Percentiles rank a stretch among this genome's conserved stretches.
phyloP scores from a whole-genome alignment of 768 basidiomycete genomes.

The Mycena maculata region DNA sequence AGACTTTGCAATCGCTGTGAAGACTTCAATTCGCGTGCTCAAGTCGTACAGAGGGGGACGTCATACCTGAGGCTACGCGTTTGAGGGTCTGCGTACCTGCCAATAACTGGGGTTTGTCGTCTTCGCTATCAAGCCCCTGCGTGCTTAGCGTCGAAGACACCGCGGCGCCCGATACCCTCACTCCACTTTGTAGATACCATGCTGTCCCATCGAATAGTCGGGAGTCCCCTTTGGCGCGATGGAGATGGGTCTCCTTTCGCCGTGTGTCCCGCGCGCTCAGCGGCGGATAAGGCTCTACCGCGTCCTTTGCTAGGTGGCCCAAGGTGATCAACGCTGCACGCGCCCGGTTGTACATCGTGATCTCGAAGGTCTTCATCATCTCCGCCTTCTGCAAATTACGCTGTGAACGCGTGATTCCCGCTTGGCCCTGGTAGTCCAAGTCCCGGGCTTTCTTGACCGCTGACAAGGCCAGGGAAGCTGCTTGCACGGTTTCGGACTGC shows the following conservation, averaged over 20 bases:
- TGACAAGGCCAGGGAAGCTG: slow-evolving; percentile 17
- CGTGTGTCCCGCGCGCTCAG: slow-evolving; percentile 15
- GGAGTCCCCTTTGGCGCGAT: slow-evolving; percentile 27
- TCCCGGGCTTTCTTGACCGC: too few relatives aligned
- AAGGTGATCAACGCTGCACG: slow-evolving; percentile 7
- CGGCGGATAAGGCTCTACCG: slow-evolving; percentile 12
- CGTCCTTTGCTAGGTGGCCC: slow-evolving; percentile 14
- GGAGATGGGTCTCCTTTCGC: slow-evolving; percentile 28
- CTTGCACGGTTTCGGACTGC: background rate
- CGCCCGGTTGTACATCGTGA: too few relatives aligned
- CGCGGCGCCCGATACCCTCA: background rate
- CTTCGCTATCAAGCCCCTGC: background rate
- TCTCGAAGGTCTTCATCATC: slow-evolving; percentile 19
- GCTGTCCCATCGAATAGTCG: slow-evolving; percentile 26
- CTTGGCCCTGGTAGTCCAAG: too few relatives aligned
- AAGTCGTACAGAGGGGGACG: too few relatives aligned
- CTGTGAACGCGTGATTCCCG: slow-evolving; percentile 20
- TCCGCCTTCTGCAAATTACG: slow-evolving; percentile 22
- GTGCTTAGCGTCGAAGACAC: background rate
- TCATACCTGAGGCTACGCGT: background rate
- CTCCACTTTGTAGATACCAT: slow-evolving; percentile 26
- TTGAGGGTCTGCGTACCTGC: slow-evolving; percentile 23
- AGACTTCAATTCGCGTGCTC: background rate
- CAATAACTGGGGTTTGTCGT: slow-evolving; percentile 7
- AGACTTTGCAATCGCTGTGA: background rate